Conservation (phyloP, 345 rosid species). For the Salix exigua region DNA sequence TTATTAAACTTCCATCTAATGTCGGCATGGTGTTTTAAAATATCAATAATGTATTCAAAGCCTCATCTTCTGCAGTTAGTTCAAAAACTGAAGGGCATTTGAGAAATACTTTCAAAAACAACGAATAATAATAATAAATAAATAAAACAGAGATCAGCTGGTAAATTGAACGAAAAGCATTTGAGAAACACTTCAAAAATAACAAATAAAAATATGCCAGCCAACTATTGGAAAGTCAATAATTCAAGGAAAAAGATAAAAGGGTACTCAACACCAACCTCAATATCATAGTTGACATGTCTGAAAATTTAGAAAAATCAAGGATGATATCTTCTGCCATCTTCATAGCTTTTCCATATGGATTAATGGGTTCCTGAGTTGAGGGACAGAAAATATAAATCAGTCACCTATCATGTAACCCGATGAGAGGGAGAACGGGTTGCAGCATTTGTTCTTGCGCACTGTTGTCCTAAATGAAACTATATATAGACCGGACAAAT, state of each 20-base stretch:
- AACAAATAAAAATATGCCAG: background rate
- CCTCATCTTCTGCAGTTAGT: background rate
- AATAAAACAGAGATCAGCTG: background rate
- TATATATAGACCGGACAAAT: background rate
- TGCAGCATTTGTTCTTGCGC: no score
- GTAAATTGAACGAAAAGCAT: background rate
- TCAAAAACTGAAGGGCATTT: background rate
- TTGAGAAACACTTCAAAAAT: background rate
- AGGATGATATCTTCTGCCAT: slow-evolving; percentile 97
- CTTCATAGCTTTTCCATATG: slow-evolving; percentile 96
- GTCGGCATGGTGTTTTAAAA: background rate
- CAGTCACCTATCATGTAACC: background rate
- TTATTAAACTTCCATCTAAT: background rate
- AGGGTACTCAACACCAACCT: slow-evolving; percentile 40
- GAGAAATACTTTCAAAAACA: background rate
- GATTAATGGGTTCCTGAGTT: slow-evolving; percentile 77
- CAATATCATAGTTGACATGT: slow-evolving; percentile 90
- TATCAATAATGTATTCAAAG: background rate
- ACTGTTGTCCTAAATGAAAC: background rate
- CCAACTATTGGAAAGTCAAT: background rate
- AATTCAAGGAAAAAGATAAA: background rate
- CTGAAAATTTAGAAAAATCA: slow-evolving; percentile 79
- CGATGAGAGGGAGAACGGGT: background rate
- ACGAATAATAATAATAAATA: background rate
- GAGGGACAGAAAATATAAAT: background rate